A percentile compares a stretch with the other conserved stretches of the same genome.
phyloP scores from a whole-genome alignment of 2,329 filamentous ascomycete genomes.

The Fusarium multiceps region DNA sequence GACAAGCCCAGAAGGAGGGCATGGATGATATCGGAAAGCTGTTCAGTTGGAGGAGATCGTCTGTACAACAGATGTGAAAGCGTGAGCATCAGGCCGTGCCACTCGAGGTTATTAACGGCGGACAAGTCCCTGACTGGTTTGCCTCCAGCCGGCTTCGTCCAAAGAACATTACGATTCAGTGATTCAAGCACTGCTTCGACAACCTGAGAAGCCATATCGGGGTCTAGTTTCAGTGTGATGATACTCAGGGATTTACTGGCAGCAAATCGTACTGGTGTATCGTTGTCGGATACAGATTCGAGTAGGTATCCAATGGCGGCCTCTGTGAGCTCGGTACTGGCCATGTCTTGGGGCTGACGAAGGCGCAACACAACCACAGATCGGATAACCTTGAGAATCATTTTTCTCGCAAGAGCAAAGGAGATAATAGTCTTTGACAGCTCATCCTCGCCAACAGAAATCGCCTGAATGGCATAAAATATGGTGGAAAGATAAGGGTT shows the following conservation, averaged over 20 bases:
- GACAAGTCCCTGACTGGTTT: conserved; percentile 69
- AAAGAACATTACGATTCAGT: conserved; percentile 69
- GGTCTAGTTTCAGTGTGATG: conserved; percentile 81
- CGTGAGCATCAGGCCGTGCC: conserved; percentile 93
- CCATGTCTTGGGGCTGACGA: conserved; percentile 58
- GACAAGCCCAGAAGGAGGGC: conserved; percentile 81
- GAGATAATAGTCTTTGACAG: conserved; percentile 68
- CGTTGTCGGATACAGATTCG: conserved; percentile 82
- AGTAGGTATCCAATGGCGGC: conserved; percentile 85
- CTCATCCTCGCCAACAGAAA: conserved; percentile 63
- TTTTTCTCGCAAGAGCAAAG: conserved; percentile 84
- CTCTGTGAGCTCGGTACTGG: conserved; percentile 72
- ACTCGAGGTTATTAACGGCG: conserved; percentile 82
- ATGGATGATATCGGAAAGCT: conserved; percentile 79
- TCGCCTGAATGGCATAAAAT: conserved; percentile 71
- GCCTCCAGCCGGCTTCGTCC: conserved; percentile 55
- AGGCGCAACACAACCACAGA: conserved; percentile 76
- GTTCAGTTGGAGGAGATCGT: conserved; percentile 77
- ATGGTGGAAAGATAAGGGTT: conserved; percentile 72
- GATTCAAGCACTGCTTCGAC: conserved; percentile 86
- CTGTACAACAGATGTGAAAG: conserved; percentile 88
- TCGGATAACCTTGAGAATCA: conserved; percentile 85
- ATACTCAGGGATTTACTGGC: conserved; percentile 93
- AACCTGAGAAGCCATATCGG: conserved; percentile 85
- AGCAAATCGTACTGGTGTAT: conserved; percentile 89